A percentile compares a stretch with the other conserved stretches of the same genome.
phyloP scores from a whole-genome alignment of 1,284 basidiomycete genomes.

The Moesziomyces globuligerus region DNA sequence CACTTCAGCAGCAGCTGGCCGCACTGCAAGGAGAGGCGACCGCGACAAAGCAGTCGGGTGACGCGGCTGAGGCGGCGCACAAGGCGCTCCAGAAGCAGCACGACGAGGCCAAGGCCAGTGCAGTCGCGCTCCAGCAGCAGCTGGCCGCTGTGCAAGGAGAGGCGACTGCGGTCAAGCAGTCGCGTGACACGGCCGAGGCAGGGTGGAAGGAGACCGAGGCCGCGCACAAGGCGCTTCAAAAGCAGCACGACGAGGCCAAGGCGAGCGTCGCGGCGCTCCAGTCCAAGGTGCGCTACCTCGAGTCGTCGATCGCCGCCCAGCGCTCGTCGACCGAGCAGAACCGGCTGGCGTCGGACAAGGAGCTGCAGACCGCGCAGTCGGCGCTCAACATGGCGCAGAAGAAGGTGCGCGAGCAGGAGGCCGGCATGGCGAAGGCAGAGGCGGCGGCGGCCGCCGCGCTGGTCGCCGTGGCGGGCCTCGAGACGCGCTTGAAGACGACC shows the following conservation, averaged over 20 bases:
- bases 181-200: constrained; percentile 19
- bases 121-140: constrained; percentile 8
- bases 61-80: not conserved
- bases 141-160: constrained; percentile 12
- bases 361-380: constrained; percentile 48
- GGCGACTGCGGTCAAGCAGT: constrained; percentile 5
- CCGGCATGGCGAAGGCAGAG: constrained; percentile 30
- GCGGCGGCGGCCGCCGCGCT: constrained; percentile 40
- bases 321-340: constrained; percentile 48
- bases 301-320: constrained; percentile 41
- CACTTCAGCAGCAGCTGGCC: constrained; percentile 24
- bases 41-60: too few species aligned
- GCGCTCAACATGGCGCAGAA: constrained; percentile 46
- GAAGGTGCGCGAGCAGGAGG: constrained; percentile 47
- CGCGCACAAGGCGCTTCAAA: constrained; percentile 27
- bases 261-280: constrained; percentile 32
- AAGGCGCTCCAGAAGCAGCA: constrained; percentile 6
- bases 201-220: constrained; percentile 24
- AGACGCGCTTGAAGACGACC: constrained; percentile 14
- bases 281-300: constrained; percentile 49
- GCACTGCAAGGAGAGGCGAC: constrained; percentile 38
- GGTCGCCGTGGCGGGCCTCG: constrained; percentile 35
- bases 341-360: constrained; percentile 45
- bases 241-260: constrained; percentile 47
- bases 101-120: constrained; percentile 3